Evolutionary conservation across 1,284 basidiomycete genomes (phyloP).

Genomic region (Meripilus lineatus): DNA sequence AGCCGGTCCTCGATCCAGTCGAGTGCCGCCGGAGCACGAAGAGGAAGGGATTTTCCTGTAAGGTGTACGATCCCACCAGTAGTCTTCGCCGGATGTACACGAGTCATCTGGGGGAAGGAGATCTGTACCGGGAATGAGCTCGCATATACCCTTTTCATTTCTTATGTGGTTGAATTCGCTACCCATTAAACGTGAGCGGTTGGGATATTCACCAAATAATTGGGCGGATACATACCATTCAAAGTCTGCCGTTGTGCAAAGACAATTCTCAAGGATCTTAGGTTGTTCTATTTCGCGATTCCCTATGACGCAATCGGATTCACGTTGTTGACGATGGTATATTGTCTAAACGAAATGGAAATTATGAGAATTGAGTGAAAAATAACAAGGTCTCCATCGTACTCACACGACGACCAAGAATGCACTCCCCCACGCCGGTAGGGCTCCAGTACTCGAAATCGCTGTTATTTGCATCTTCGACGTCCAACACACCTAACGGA

Average conservation of each 20-base stretch:
- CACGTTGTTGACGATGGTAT: conserved; percentile 83
- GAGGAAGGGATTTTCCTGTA: conserved; percentile 90
- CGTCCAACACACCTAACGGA: conserved; percentile 56
- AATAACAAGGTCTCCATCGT: not conserved
- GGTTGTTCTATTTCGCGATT: conserved; percentile 49
- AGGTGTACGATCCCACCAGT: conserved; percentile 88
- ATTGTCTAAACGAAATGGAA: conserved; percentile 54
- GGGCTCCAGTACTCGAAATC: conserved; percentile 97
- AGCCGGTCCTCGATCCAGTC: conserved; percentile 63
- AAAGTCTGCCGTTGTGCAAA: conserved; percentile 74
- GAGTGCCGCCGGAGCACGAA: conserved; percentile 71
- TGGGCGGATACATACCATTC: conserved; percentile 69
- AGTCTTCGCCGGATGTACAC: conserved; percentile 61
- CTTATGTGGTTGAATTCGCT: conserved; percentile 90
- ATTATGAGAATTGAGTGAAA: conserved; percentile 1
- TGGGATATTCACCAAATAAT: not conserved
- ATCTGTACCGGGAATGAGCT: conserved; percentile 63
- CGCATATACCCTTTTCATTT: conserved; percentile 66
- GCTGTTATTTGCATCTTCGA: conserved; percentile 71
- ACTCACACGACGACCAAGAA: conserved; percentile 82
- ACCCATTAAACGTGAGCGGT: not conserved
- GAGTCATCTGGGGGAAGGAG: conserved; percentile 56
- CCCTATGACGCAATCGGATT: conserved; percentile 81
- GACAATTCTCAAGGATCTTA: conserved; percentile 65
- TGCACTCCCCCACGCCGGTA: conserved; percentile 72